A percentile compares a stretch with the other conserved stretches of the same genome.
Conservation (phyloP, 192 early-diverging fungal species). For the Backusella parvicylindrica region DNA sequence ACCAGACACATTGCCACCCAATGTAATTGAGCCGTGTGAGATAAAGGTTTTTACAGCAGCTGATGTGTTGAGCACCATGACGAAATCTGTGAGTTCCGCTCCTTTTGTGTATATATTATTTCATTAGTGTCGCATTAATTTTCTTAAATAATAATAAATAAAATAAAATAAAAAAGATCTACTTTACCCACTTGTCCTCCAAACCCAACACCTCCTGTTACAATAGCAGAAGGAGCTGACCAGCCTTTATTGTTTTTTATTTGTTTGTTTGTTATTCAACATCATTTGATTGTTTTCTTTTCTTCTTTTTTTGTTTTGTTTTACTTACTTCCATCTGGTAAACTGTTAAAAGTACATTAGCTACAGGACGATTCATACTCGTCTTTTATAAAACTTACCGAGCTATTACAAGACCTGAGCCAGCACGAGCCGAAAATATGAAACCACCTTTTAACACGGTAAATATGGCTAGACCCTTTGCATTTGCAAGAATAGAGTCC, state of each 20-base stretch:
- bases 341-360: conserved; percentile 23
- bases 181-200: conserved; percentile 66
- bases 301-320: too few relatives aligned
- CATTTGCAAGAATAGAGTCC: conserved; percentile 57
- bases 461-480: conserved; percentile 90
- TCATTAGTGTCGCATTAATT: not conserved
- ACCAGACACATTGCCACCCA: conserved; percentile 81
- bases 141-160: not conserved
- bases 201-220: conserved; percentile 74
- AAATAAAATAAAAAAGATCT: not conserved
- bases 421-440: conserved; percentile 83
- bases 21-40: conserved; percentile 80
- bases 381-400: conserved; percentile 31
- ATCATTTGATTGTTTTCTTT: not conserved
- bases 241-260: conserved; percentile 37
- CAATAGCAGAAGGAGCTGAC: conserved; percentile 84
- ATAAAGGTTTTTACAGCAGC: conserved; percentile 86
- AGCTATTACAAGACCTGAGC: conserved; percentile 87
- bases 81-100: conserved; percentile 86
- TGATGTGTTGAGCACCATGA: conserved; percentile 84
- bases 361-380: not conserved
- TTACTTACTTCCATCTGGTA: conserved; percentile 67
- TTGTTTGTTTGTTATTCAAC: not conserved
- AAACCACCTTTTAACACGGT: conserved; percentile 94
- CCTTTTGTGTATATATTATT: conserved; percentile 37